phyloP scores from a whole-genome alignment of 2,329 filamentous ascomycete genomes.

The Clonostachys rosea region DNA sequence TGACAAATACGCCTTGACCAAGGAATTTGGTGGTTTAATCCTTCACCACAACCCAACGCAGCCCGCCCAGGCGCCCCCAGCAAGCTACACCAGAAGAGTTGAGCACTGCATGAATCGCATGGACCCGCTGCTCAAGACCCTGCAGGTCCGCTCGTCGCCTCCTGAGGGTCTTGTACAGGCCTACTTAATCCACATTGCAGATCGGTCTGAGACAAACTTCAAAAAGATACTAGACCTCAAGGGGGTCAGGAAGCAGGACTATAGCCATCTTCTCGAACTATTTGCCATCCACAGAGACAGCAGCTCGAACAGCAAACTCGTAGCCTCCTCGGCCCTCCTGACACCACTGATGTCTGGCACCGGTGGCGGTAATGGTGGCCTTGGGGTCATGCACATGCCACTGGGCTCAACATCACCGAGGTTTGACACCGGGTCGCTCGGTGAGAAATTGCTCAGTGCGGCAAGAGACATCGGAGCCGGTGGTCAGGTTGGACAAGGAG shows the following conservation, averaged over 20 bases:
- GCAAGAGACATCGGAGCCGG: constrained; percentile 71
- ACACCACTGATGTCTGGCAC: constrained; percentile 55
- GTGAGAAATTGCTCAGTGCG: constrained; percentile 83
- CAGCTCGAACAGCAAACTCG: constrained; percentile 64
- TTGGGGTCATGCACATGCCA: constrained; percentile 12
- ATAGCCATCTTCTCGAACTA: constrained; percentile 77
- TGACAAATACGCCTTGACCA: constrained; percentile 87
- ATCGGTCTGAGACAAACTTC: constrained; percentile 92
- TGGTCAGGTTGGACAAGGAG: constrained; percentile 27
- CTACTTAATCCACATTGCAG: constrained; percentile 94
- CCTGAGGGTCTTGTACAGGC: constrained; percentile 94
- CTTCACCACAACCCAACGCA: constrained; percentile 51
- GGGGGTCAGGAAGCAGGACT: constrained; percentile 81
- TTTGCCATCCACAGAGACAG: constrained; percentile 79
- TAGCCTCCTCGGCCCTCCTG: constrained; percentile 65
- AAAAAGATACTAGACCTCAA: constrained; percentile 94
- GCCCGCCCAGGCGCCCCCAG: constrained; percentile 32
- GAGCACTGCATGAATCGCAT: constrained; percentile 80
- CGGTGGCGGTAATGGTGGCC: constrained; percentile 24
- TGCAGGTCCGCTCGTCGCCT: constrained; percentile 88
- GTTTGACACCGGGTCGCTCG: constrained; percentile 79
- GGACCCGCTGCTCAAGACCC: constrained; percentile 89
- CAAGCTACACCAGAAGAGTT: constrained; percentile 79
- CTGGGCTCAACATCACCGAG: constrained; percentile 24
- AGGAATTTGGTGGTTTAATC: constrained; percentile 69